Conservation (phyloP, 371 early-diverging fungal species). For the Blyttiomyces sp. region DNA sequence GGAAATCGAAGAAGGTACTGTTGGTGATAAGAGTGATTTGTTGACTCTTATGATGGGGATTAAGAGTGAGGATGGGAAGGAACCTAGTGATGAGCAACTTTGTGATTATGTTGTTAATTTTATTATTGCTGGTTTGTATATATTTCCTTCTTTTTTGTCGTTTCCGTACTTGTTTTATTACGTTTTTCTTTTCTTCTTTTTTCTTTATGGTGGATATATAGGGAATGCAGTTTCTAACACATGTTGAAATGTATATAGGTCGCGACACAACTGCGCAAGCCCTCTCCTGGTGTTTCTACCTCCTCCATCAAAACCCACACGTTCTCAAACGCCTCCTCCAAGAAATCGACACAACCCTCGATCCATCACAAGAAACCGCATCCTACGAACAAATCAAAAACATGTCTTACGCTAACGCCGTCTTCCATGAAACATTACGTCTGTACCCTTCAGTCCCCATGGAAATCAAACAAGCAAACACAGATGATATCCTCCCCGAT, state of each 20-base stretch:
- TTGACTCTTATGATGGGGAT: constrained; percentile 1
- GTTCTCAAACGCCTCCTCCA: constrained; percentile 41
- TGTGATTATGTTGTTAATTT: constrained; percentile 68
- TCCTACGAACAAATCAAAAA: constrained; percentile 43
- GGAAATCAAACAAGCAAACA: constrained; percentile 61
- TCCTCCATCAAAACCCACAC: constrained; percentile 44
- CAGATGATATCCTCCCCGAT: constrained; percentile 68
- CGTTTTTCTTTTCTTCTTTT: no score
- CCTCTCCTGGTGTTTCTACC: constrained; percentile 62
- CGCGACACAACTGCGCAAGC: constrained; percentile 68
- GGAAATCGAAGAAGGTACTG: background rate
- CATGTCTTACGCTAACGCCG: constrained; percentile 39
- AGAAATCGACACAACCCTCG: constrained; percentile 43
- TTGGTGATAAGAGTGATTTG: background rate
- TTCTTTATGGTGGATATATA: no score
- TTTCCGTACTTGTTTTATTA: background rate
- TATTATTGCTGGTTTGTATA: constrained; percentile 55
- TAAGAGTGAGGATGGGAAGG: background rate
- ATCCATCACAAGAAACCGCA: constrained; percentile 21
- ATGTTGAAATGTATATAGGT: no score
- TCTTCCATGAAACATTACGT: constrained; percentile 66
- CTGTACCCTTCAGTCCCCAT: constrained; percentile 70
- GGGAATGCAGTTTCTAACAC: no score
- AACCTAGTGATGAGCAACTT: constrained; percentile 50
- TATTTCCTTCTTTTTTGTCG: background rate